Evolutionary conservation across 192 early-diverging fungal species (phyloP).

Genomic region (Linderina pennispora): DNA sequence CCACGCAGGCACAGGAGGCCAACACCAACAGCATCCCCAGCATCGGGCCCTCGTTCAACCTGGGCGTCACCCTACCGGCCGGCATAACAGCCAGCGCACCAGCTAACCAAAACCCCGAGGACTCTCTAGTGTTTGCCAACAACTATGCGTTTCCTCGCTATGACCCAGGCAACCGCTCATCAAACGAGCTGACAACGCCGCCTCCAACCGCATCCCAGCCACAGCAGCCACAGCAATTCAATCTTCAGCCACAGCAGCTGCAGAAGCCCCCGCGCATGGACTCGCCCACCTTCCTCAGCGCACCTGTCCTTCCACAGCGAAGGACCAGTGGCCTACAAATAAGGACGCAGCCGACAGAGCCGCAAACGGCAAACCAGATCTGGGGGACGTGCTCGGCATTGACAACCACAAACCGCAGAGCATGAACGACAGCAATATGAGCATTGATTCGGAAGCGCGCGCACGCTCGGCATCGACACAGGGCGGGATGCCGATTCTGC

Average conservation of each 20-base stretch:
- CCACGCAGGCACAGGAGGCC: slow-evolving; percentile 10
- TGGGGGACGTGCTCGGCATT: too few relatives aligned
- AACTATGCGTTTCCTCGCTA: slow-evolving; percentile 38
- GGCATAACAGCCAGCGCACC: too few relatives aligned
- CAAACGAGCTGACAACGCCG: not conserved
- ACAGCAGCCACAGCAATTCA: slow-evolving; percentile 1
- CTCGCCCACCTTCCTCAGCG: not conserved
- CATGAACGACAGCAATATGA: not conserved
- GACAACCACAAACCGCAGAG: not conserved
- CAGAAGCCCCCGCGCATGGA: too few relatives aligned
- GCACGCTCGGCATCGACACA: not conserved
- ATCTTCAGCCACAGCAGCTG: too few relatives aligned
- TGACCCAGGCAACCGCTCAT: not conserved
- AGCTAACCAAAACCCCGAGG: not conserved
- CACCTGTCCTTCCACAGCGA: not conserved
- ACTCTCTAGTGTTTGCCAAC: slow-evolving; percentile 14
- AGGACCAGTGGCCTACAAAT: too few relatives aligned
- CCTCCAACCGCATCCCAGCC: not conserved
- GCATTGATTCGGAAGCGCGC: not conserved
- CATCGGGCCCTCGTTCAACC: slow-evolving; percentile 6
- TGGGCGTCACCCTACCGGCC: slow-evolving; percentile 2
- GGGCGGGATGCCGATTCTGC: not conserved
- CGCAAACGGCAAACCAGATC: too few relatives aligned
- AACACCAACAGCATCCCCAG: slow-evolving; percentile 1
- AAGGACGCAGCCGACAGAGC: too few relatives aligned